Percentiles rank a stretch among this genome's conserved stretches.
Evolutionary conservation across 768 basidiomycete genomes (phyloP).

Genomic region (Termitomyces sp.): DNA sequence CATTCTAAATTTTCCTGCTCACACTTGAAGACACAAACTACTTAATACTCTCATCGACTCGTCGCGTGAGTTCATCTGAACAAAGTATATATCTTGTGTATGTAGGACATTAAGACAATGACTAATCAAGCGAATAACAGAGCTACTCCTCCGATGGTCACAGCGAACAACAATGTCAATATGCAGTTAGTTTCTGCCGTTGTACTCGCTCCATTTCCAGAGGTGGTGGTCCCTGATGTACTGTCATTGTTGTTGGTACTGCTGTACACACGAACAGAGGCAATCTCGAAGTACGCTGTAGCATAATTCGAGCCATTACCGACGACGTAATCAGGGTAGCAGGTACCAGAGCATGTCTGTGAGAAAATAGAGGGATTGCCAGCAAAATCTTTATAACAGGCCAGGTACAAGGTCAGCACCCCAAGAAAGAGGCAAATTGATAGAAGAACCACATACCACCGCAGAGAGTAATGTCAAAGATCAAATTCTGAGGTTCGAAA

Average conservation of each 20-base stretch:
- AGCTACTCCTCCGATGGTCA: background rate
- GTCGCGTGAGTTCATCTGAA: background rate
- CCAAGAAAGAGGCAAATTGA: slow-evolving; percentile 2
- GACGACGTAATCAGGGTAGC: slow-evolving; percentile 69
- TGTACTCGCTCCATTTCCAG: background rate
- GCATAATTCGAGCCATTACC: slow-evolving; percentile 57
- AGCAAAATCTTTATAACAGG: slow-evolving; percentile 35
- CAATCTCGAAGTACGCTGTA: slow-evolving; percentile 70
- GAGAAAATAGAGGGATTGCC: slow-evolving; percentile 47
- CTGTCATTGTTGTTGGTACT: slow-evolving; percentile 19
- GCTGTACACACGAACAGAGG: slow-evolving; percentile 49
- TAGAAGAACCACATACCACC: slow-evolving; percentile 34
- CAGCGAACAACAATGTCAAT: background rate
- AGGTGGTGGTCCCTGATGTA: background rate
- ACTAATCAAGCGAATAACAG: background rate
- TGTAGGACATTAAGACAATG: background rate
- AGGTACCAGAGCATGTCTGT: slow-evolving; percentile 58
- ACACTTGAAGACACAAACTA: background rate
- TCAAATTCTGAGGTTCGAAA: slow-evolving; percentile 60
- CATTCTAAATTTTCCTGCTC: background rate
- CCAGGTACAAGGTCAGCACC: background rate
- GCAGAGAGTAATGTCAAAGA: slow-evolving; percentile 73
- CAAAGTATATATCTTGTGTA: background rate
- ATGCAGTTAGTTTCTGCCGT: background rate
- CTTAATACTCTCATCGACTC: background rate